Evolutionary conservation across 1,284 basidiomycete genomes (phyloP).

Genomic region (Chalciporus sp.): DNA sequence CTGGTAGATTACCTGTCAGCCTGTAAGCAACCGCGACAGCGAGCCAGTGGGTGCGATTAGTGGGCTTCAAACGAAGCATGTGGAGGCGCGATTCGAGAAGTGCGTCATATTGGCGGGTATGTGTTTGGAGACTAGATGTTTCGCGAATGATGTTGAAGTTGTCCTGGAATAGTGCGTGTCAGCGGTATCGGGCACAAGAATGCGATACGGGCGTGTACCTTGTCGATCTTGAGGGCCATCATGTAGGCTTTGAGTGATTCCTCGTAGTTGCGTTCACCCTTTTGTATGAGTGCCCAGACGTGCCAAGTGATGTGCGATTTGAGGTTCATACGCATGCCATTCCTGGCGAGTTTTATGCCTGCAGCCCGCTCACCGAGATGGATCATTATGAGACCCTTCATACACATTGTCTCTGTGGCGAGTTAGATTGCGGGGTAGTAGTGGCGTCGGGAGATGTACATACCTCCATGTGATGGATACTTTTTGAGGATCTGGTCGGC

Average conservation of each 20-base stretch:
- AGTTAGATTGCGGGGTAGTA: conserved; percentile 18
- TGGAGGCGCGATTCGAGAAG: conserved; percentile 85
- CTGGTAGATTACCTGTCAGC: conserved; percentile 73
- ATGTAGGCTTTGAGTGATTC: conserved; percentile 86
- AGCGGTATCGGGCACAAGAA: conserved; percentile 9
- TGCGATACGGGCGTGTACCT: conserved; percentile 53
- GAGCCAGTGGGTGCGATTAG: conserved; percentile 89
- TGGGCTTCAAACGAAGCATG: conserved; percentile 82
- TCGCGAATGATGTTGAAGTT: conserved; percentile 95
- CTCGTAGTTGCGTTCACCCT: conserved; percentile 89
- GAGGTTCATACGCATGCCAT: conserved; percentile 86
- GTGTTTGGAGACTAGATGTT: conserved; percentile 87
- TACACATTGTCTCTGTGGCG: conserved; percentile 81
- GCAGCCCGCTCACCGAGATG: conserved; percentile 86
- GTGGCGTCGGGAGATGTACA: conserved; percentile 8
- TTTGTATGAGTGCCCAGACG: conserved; percentile 92
- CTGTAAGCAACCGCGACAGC: conserved; percentile 89
- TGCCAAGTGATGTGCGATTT: conserved; percentile 98
- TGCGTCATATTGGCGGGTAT: conserved; percentile 82
- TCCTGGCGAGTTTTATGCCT: conserved; percentile 85
- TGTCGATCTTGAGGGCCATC: conserved; percentile 86
- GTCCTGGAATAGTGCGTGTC: conserved; percentile 54
- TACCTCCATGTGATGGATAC: conserved; percentile 95
- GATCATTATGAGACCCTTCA: conserved; percentile 89
- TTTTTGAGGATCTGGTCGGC: conserved; percentile 96